Percentiles rank a stretch among this genome's conserved stretches.
phyloP scores from a whole-genome alignment of 345 rosid genomes.

The Linum lewisii region DNA sequence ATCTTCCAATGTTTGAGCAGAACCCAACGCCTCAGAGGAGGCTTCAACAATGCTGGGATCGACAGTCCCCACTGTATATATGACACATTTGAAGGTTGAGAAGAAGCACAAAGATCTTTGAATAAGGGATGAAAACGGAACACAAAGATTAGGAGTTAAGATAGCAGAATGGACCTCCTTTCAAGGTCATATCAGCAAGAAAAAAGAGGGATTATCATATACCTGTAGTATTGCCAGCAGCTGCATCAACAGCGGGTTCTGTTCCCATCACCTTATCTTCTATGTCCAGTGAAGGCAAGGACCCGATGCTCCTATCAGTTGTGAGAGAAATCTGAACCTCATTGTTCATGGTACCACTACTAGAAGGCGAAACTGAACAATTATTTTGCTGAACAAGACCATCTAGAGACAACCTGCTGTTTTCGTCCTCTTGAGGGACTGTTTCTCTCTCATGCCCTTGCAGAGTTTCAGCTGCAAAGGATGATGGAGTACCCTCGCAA shows the following conservation, averaged over 20 bases:
- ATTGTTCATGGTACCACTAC: slow-evolving; percentile 16
- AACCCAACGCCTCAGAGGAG: slow-evolving; percentile 10
- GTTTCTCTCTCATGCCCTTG: slow-evolving; percentile 14
- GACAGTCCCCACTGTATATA: slow-evolving; percentile 13
- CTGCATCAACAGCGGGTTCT: slow-evolving; percentile 24
- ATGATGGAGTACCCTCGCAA: slow-evolving; percentile 13
- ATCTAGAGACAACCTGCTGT: slow-evolving; percentile 13
- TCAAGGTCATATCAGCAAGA: background rate
- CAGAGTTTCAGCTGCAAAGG: slow-evolving; percentile 13
- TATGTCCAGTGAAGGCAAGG: slow-evolving; percentile 15
- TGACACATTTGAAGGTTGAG: slow-evolving; percentile 7
- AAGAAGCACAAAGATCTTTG: background rate
- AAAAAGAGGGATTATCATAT: slow-evolving; percentile 13
- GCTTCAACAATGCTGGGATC: slow-evolving; percentile 22
- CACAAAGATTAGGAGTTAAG: background rate
- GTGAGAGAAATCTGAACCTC: slow-evolving; percentile 14
- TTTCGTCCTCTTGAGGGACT: slow-evolving; percentile 17
- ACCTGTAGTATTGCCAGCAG: slow-evolving; percentile 33
- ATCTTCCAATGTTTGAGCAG: slow-evolving; percentile 16
- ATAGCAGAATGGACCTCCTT: background rate
- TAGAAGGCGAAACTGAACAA: slow-evolving; percentile 25
- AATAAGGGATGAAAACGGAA: background rate
- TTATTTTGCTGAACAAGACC: slow-evolving; percentile 18
- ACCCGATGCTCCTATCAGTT: slow-evolving; percentile 19
- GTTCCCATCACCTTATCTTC: slow-evolving; percentile 24